These are phyloP conservation scores for Xylona heveae DNA, from an alignment of 495 filamentous ascomycete genomes.

Conservation along the genomic window DNA sequence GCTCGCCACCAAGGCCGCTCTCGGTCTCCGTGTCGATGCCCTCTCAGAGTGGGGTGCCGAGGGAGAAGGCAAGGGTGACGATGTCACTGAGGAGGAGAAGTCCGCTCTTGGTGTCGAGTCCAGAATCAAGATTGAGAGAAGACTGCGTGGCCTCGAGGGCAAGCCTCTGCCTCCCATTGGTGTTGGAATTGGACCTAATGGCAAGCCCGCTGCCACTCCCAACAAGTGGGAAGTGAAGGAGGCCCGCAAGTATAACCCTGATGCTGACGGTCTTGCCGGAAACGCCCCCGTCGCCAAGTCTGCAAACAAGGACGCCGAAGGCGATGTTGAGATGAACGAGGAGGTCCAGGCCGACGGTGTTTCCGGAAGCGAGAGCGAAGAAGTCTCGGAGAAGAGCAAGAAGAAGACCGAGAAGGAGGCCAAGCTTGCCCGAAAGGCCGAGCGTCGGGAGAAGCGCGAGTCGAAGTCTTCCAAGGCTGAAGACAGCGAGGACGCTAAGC, in stretches of 20 bases:
- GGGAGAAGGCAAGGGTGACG: constrained; percentile 37
- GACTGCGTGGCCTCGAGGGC: constrained; percentile 70
- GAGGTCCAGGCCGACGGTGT: constrained; percentile 16
- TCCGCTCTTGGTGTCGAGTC: constrained; percentile 50
- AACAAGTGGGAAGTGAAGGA: constrained; percentile 85
- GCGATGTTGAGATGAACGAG: constrained; percentile 21
- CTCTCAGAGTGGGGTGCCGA: constrained; percentile 52
- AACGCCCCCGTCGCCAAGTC: constrained; percentile 42
- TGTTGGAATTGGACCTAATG: constrained; percentile 54
- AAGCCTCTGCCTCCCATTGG: constrained; percentile 66
- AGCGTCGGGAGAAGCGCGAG: constrained; percentile 19
- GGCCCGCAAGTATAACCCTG: constrained; percentile 84
- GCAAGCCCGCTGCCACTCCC: constrained; percentile 28
- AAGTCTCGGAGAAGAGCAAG: constrained; percentile 20
- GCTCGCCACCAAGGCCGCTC: constrained; percentile 76
- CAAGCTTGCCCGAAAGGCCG: constrained; percentile 14
- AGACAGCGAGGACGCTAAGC: constrained; percentile 27
- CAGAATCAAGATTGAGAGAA: constrained; percentile 63
- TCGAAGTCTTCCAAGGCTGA: constrained; percentile 25
- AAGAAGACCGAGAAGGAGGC: constrained; percentile 23
- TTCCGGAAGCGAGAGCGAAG: constrained; percentile 13
- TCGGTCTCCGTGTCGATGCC: constrained; percentile 84
- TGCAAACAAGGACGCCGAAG: constrained; percentile 28
- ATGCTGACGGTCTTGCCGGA: constrained; percentile 66
- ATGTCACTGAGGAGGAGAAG: constrained; percentile 71